phyloP scores from a whole-genome alignment of 768 basidiomycete genomes.

The Boletus eberwhitei region DNA sequence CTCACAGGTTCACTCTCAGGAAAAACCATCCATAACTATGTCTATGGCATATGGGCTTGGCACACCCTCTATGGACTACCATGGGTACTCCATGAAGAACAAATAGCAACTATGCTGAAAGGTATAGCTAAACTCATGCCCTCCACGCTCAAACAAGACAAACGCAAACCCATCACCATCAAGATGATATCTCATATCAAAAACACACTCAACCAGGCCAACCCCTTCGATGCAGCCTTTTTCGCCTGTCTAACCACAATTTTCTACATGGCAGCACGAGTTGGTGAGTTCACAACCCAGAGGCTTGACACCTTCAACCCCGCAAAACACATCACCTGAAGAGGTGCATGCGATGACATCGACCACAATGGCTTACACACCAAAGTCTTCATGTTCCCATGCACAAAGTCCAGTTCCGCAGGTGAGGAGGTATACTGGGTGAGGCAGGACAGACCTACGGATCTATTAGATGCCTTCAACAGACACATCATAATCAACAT shows the following conservation, averaged over 20 bases:
- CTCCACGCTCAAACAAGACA: neutral
- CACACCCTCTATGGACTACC: neutral
- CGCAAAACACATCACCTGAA: neutral
- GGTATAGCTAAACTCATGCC: neutral
- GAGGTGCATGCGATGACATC: accelerated
- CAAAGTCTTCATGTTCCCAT: no score
- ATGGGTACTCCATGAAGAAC: neutral
- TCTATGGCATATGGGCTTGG: neutral
- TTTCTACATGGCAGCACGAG: neutral
- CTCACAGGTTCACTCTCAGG: neutral
- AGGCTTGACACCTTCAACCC: neutral
- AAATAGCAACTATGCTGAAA: neutral
- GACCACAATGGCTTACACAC: no score
- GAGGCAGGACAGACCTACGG: no score
- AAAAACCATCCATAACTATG: neutral
- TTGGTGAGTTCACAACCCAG: neutral
- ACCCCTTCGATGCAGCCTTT: neutral
- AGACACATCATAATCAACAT: no score
- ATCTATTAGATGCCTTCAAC: no score
- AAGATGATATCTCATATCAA: neutral
- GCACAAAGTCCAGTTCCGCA: no score
- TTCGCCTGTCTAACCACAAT: neutral
- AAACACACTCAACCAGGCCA: neutral
- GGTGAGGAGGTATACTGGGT: no score
- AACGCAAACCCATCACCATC: neutral